phyloP scores from a whole-genome alignment of 352 stramenopile species.

The Pythium coloratum region DNA sequence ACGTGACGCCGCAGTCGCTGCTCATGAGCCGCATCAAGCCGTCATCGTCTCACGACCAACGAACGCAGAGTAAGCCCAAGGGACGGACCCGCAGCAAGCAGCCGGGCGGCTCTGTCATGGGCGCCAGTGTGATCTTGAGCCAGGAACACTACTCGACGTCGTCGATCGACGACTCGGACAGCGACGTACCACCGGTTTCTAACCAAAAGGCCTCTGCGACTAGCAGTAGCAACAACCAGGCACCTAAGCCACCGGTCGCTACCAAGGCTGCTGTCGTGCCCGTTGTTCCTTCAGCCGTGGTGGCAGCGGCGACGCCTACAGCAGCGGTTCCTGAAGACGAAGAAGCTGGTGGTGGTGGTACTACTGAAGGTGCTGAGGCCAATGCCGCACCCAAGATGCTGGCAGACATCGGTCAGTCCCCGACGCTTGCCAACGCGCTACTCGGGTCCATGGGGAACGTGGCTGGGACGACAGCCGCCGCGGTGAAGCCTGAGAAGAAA shows the following conservation, averaged over 20 bases:
- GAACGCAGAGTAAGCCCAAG: constrained; percentile 26
- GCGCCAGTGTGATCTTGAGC: constrained; percentile 55
- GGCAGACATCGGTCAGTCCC: constrained; percentile 3
- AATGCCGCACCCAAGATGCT: constrained; percentile 14
- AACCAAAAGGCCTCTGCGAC: constrained; percentile 10
- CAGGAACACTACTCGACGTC: constrained; percentile 42
- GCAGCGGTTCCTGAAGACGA: constrained; percentile 24
- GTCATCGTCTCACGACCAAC: constrained; percentile 35
- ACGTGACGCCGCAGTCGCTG: constrained; percentile 79
- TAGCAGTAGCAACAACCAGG: not conserved
- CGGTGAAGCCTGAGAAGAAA: constrained; percentile 3
- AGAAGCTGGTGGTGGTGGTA: constrained; percentile 11
- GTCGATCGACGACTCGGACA: constrained; percentile 59
- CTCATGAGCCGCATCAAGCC: constrained; percentile 74
- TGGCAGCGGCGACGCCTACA: not conserved
- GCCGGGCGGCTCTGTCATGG: constrained; percentile 33
- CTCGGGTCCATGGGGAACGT: not conserved
- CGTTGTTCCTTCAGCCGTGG: not conserved
- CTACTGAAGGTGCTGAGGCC: not conserved
- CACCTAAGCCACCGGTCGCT: not conserved
- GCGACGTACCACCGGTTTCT: not conserved
- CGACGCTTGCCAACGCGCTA: constrained; percentile 5
- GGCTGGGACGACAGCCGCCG: not conserved
- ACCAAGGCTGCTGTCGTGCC: not conserved
- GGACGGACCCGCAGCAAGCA: constrained; percentile 22